A percentile compares a stretch with the other conserved stretches of the same genome.
These are phyloP conservation scores for Rubroshorea leprosula DNA, from an alignment of 345 rosid genomes.

Conservation along the genomic window DNA sequence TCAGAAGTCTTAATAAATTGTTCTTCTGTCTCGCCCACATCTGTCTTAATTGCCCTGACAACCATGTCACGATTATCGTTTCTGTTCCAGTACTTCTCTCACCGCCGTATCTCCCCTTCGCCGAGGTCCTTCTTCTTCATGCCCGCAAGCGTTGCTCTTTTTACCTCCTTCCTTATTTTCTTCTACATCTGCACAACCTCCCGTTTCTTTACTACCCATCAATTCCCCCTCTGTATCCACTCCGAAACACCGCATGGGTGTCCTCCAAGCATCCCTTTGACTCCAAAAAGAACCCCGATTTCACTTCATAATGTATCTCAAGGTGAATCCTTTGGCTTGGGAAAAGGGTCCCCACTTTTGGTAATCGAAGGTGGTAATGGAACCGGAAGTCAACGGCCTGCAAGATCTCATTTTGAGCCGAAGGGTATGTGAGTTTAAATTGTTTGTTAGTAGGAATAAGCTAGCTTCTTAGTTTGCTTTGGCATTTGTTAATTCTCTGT, in stretches of 20 bases:
- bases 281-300: not conserved
- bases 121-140: slow-evolving; percentile 34
- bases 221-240: not conserved
- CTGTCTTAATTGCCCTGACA: no score
- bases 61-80: slow-evolving; percentile 38
- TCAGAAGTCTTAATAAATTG: no score
- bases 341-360: not conserved
- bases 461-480: not conserved
- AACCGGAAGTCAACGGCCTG: slow-evolving; percentile 14
- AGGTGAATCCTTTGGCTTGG: slow-evolving; percentile 7
- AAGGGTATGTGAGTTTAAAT: slow-evolving; percentile 18
- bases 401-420: slow-evolving; percentile 5
- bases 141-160: slow-evolving; percentile 46
- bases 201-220: slow-evolving; percentile 26
- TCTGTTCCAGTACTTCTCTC: slow-evolving; percentile 23
- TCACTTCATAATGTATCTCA: slow-evolving; percentile 4
- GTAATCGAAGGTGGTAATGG: slow-evolving; percentile 3
- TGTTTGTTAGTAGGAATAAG: slow-evolving; percentile 5
- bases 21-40: no score
- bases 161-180: slow-evolving; percentile 39
- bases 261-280: not conserved
- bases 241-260: slow-evolving; percentile 6
- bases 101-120: slow-evolving; percentile 23
- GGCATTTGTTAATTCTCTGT: slow-evolving; percentile 1
- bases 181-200: slow-evolving; percentile 45